Percentiles rank a stretch among this genome's conserved stretches.
Conservation (phyloP, 2,329 filamentous ascomycete species). For the Fusarium abutilonis region DNA sequence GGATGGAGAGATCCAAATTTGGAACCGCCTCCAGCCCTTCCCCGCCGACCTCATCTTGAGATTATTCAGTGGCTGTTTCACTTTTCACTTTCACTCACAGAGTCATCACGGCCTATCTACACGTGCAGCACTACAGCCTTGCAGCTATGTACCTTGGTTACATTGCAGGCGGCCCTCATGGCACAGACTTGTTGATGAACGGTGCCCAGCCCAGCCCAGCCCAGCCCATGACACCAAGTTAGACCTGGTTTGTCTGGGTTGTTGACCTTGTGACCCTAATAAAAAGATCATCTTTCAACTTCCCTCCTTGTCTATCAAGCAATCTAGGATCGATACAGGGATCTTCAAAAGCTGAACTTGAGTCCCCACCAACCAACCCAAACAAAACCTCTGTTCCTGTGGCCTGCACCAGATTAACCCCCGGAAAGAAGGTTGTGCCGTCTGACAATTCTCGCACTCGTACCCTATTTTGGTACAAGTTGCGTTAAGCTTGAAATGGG, state of each 20-base stretch:
- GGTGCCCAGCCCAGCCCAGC: neutral
- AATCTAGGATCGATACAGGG: constrained; percentile 31
- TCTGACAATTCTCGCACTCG: constrained; percentile 37
- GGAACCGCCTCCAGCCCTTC: too few species aligned
- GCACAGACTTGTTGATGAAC: constrained; percentile 4
- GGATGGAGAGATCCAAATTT: constrained; percentile 18
- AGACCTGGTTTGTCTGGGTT: neutral
- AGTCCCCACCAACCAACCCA: constrained; percentile 21
- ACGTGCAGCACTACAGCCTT: constrained; percentile 12
- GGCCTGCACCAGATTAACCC: constrained; percentile 4
- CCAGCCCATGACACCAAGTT: too few species aligned
- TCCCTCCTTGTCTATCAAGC: constrained; percentile 24
- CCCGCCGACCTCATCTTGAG: constrained; percentile 32
- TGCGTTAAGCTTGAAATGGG: neutral
- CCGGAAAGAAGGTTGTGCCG: constrained; percentile 38
- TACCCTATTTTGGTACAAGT: constrained; percentile 21
- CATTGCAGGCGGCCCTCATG: neutral
- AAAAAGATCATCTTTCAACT: constrained; percentile 34
- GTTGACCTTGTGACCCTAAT: constrained; percentile 22
- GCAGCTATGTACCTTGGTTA: constrained; percentile 6
- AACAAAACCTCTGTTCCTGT: neutral
- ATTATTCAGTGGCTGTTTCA: constrained; percentile 36
- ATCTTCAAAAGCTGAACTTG: constrained; percentile 37
- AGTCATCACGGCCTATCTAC: neutral
- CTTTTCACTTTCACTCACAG: constrained; percentile 1